Percentiles rank a stretch among this genome's conserved stretches.
These are phyloP conservation scores for Taphrina deformans DNA, from an alignment of 1,139 yeast genomes.

Conservation along the genomic window DNA sequence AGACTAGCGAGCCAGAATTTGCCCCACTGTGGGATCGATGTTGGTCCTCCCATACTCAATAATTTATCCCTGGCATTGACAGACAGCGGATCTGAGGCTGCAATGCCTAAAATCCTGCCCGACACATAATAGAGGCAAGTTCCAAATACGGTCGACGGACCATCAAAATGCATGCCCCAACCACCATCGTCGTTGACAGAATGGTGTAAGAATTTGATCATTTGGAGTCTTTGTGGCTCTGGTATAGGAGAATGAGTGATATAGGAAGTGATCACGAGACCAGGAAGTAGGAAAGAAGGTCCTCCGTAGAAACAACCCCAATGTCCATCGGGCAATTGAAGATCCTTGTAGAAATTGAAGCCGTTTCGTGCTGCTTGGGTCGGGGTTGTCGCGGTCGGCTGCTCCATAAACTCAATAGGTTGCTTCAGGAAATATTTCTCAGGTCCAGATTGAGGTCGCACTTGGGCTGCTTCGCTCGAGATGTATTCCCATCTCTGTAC, in stretches of 20 bases:
- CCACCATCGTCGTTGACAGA: slow-evolving; percentile 98
- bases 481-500: slow-evolving; percentile 31
- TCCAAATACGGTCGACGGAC: slow-evolving; percentile 93
- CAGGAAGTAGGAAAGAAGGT: slow-evolving; percentile 95
- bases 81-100: slow-evolving; percentile 72
- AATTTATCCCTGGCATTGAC: slow-evolving; percentile 74
- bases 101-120: slow-evolving; percentile 73
- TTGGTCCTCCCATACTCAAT: slow-evolving; percentile 67
- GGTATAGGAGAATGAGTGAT: slow-evolving; percentile 69
- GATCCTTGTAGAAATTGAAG: slow-evolving; percentile 62
- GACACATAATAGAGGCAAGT: slow-evolving; percentile 82
- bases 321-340: slow-evolving; percentile 73
- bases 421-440: slow-evolving; percentile 20
- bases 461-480: background rate
- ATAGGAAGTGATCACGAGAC: slow-evolving; percentile 75
- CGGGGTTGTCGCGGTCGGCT: slow-evolving; percentile 48
- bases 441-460: slow-evolving; percentile 15
- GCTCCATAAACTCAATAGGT: slow-evolving; percentile 28
- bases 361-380: slow-evolving; percentile 70
- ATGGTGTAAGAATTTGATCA: slow-evolving; percentile 59
- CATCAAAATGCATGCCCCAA: slow-evolving; percentile 93
- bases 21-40: slow-evolving; percentile 96
- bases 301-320: slow-evolving; percentile 95
- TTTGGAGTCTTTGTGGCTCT: slow-evolving; percentile 63
- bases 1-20: slow-evolving; percentile 83